Conservation (phyloP, 2,329 filamentous ascomycete genomes). For the Apiospora kogelbergensis region DNA sequence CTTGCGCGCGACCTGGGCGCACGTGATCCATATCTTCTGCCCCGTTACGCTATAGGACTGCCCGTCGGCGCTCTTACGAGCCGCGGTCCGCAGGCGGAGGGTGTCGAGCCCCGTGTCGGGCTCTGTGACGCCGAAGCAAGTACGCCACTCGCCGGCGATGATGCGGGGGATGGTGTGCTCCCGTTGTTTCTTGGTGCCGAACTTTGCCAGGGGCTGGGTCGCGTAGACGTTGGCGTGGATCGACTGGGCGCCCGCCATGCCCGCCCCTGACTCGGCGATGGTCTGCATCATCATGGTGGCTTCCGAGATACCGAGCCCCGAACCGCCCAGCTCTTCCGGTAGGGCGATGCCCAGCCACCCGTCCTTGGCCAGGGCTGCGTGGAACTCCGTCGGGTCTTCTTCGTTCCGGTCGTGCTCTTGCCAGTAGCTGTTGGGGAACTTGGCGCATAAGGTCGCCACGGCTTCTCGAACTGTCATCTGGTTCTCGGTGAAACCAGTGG, state of each 20-base stretch:
- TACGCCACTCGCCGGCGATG: slow-evolving; percentile 68
- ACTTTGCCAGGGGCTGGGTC: slow-evolving; percentile 73
- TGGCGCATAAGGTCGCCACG: slow-evolving; percentile 65
- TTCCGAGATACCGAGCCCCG: slow-evolving; percentile 75
- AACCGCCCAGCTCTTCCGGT: slow-evolving; percentile 71
- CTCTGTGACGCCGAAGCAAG: slow-evolving; percentile 84
- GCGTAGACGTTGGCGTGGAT: slow-evolving; percentile 71
- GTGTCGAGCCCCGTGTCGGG: slow-evolving; percentile 80
- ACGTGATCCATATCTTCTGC: slow-evolving; percentile 90
- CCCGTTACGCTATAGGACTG: slow-evolving; percentile 65
- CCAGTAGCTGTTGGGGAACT: slow-evolving; percentile 77
- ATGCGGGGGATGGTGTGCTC: slow-evolving; percentile 66
- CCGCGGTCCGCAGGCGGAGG: slow-evolving; percentile 65
- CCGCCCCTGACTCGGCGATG: slow-evolving; percentile 74
- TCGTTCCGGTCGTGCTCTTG: slow-evolving; percentile 69
- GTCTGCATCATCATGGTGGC: slow-evolving; percentile 88
- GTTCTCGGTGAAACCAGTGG: slow-evolving; percentile 68
- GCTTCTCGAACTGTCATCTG: slow-evolving; percentile 73
- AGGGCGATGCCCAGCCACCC: slow-evolving; percentile 83
- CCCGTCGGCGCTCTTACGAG: slow-evolving; percentile 52
- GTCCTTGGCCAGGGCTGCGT: slow-evolving; percentile 70
- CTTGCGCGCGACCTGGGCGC: slow-evolving; percentile 76
- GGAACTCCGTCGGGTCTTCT: slow-evolving; percentile 72
- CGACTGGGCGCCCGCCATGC: slow-evolving; percentile 69
- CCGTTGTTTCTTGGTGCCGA: slow-evolving; percentile 66